A percentile compares a stretch with the other conserved stretches of the same genome.
phyloP scores from a whole-genome alignment of 306 rosid species.

The Cyamopsis tetragonoloba region DNA sequence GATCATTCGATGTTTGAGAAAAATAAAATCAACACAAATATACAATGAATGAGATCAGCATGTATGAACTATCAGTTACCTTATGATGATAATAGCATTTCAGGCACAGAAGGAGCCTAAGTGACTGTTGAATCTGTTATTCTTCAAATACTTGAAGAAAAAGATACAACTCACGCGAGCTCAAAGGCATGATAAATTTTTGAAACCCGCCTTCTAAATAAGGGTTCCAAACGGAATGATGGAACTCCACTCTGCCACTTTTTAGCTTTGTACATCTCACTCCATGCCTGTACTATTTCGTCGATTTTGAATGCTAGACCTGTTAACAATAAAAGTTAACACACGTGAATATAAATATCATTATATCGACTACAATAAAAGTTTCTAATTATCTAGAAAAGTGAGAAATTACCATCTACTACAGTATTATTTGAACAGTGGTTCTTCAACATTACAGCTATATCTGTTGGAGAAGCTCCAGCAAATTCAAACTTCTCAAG shows the following conservation, averaged over 20 bases:
- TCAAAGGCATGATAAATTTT: constrained; percentile 65
- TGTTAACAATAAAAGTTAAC: constrained; percentile 28
- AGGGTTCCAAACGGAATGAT: constrained; percentile 78
- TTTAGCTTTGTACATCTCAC: constrained; percentile 84
- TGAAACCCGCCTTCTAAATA: constrained; percentile 72
- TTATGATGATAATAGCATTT: constrained; percentile 27
- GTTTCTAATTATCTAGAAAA: background rate
- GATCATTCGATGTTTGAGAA: background rate
- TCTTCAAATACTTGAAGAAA: constrained; percentile 15
- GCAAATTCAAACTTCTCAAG: constrained; percentile 78
- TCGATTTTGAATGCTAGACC: constrained; percentile 79
- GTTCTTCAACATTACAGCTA: constrained; percentile 75
- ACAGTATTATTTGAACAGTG: constrained; percentile 69
- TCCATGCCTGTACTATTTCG: constrained; percentile 85
- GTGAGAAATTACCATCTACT: constrained; percentile 51
- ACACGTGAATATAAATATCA: background rate
- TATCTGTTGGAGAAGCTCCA: constrained; percentile 81
- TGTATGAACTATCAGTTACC: constrained; percentile 35
- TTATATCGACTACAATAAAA: background rate
- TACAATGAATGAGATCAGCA: background rate
- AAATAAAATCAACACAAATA: background rate
- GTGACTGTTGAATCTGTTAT: constrained; percentile 16
- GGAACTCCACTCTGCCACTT: constrained; percentile 66
- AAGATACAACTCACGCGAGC: constrained; percentile 40
- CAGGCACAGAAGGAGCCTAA: constrained; percentile 29